Percentiles rank a stretch among this genome's conserved stretches.
phyloP scores from a whole-genome alignment of 129 eudicot species.

The Flaveria bidentis region DNA sequence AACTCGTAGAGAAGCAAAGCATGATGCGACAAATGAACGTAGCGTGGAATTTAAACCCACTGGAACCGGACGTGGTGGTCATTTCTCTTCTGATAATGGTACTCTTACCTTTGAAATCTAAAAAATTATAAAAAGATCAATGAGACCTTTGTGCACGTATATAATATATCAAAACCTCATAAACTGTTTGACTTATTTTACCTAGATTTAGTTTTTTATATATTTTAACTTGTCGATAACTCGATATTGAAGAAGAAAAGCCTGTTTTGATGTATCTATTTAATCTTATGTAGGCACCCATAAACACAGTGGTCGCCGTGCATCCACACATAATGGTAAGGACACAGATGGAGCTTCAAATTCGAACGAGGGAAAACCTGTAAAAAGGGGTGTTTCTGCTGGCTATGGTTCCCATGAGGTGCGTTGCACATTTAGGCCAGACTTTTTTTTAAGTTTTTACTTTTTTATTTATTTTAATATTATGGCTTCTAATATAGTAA shows the following conservation, averaged over 20 bases:
- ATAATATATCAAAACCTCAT: not conserved
- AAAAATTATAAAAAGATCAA: not conserved
- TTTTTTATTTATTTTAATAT: not conserved
- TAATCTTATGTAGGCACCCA: conserved; percentile 47
- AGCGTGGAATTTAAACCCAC: conserved; percentile 46
- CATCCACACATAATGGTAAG: conserved; percentile 48
- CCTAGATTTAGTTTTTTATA: not conserved
- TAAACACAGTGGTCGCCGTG: conserved; percentile 70
- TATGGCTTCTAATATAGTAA: conserved; percentile 7
- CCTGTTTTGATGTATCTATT: conserved; percentile 20
- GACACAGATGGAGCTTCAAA: conserved; percentile 55
- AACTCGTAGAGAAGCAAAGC: conserved; percentile 50
- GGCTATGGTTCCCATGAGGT: conserved; percentile 75
- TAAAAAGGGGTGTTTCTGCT: conserved; percentile 62
- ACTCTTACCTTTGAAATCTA: conserved; percentile 26
- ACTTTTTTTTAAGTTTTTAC: not conserved
- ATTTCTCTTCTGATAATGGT: conserved; percentile 66
- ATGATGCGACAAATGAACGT: conserved; percentile 38
- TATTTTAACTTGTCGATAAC: not conserved
- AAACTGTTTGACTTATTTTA: not conserved
- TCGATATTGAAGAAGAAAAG: conserved; percentile 6
- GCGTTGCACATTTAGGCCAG: conserved; percentile 13
- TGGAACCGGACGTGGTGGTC: conserved; percentile 53
- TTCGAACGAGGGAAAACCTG: conserved; percentile 55
- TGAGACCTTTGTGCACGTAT: not conserved